These are phyloP conservation scores for Ustilago crameri DNA, from an alignment of 1,284 basidiomycete species.

Conservation along the genomic window DNA sequence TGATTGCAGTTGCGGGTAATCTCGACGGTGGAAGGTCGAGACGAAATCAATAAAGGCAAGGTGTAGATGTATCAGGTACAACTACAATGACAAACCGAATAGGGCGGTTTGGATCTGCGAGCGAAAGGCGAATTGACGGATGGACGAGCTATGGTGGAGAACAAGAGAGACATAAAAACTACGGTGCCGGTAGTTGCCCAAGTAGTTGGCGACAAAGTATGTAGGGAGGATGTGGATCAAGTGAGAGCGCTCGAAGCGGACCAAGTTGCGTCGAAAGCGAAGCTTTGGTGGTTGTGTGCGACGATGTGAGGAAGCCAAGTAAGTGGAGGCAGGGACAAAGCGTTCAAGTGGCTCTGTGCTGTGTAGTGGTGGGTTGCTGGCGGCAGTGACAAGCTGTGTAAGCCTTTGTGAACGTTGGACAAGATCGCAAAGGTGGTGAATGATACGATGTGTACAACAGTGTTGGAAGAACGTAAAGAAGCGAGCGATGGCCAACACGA, in stretches of 20 bases:
- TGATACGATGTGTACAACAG: not conserved
- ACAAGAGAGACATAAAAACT: conserved; percentile 52
- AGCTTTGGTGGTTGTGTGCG: not conserved
- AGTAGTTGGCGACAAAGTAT: conserved; percentile 16
- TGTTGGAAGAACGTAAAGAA: not conserved
- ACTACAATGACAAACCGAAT: conserved; percentile 38
- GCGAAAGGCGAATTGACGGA: conserved; percentile 46
- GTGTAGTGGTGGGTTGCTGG: not conserved
- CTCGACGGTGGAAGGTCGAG: conserved; percentile 17
- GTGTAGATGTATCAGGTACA: conserved; percentile 46
- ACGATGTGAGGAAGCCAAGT: not conserved
- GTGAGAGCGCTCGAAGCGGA: not conserved
- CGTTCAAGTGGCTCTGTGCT: conserved; percentile 6
- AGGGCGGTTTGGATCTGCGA: conserved; percentile 54
- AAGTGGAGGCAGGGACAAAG: conserved; percentile 3
- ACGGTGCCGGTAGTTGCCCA: conserved; percentile 17
- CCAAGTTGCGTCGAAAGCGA: not conserved
- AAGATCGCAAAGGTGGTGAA: not conserved
- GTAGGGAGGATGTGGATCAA: not conserved
- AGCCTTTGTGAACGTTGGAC: not conserved
- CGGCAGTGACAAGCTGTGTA: not conserved
- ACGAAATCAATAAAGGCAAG: conserved; percentile 2
- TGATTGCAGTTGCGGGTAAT: conserved; percentile 36
- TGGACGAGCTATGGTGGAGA: conserved; percentile 52
- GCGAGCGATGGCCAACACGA: not conserved